These are phyloP conservation scores for Rosa lucieae DNA, from an alignment of 306 rosid species.

Conservation along the genomic window DNA sequence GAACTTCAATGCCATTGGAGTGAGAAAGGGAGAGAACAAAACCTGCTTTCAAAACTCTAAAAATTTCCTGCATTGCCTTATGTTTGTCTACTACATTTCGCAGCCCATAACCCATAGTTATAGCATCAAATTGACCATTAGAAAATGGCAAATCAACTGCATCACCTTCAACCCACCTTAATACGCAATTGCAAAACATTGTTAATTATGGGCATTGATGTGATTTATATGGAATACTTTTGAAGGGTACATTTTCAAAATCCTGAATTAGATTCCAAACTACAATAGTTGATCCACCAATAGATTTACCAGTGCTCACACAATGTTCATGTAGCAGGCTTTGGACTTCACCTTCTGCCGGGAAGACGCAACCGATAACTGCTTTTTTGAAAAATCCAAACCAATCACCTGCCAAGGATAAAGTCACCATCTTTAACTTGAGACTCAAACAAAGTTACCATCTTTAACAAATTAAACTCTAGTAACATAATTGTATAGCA, in stretches of 20 bases:
- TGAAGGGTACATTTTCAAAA: neutral
- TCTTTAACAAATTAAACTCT: neutral
- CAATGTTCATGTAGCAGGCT: constrained; percentile 60
- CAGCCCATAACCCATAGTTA: constrained; percentile 91
- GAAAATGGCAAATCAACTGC: constrained; percentile 82
- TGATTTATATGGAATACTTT: constrained; percentile 6
- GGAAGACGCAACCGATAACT: constrained; percentile 57
- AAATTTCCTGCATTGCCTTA: constrained; percentile 69
- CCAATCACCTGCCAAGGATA: constrained; percentile 61
- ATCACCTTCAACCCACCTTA: constrained; percentile 94
- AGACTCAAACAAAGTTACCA: neutral
- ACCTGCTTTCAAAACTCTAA: constrained; percentile 77
- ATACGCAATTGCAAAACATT: constrained; percentile 25
- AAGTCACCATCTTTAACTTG: neutral
- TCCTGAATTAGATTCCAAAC: neutral
- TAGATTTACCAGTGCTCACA: constrained; percentile 64
- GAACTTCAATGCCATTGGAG: constrained; percentile 13
- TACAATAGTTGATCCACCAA: constrained; percentile 15
- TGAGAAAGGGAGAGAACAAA: constrained; percentile 14
- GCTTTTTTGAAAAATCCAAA: constrained; percentile 64
- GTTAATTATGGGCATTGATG: neutral
- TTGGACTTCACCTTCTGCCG: constrained; percentile 42
- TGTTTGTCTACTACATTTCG: constrained; percentile 75
- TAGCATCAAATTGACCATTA: constrained; percentile 74
- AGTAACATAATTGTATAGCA: neutral